phyloP scores from a whole-genome alignment of 805 yeast genomes.

The Candida xiaguanensis region DNA sequence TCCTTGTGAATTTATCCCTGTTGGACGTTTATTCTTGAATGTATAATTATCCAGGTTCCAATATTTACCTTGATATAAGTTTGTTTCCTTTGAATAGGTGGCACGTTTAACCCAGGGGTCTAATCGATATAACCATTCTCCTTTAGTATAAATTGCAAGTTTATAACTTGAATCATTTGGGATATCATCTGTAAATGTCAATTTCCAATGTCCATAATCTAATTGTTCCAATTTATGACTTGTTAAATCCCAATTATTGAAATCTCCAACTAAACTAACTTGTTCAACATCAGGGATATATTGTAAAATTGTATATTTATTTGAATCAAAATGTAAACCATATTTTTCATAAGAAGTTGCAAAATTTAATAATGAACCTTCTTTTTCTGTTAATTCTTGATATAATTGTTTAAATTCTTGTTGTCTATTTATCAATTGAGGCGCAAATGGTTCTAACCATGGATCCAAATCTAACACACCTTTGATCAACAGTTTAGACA shows the following conservation, averaged over 20 bases:
- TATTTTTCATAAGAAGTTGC: slow-evolving; percentile 71
- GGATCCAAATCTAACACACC: slow-evolving; percentile 77
- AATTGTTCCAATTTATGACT: slow-evolving; percentile 49
- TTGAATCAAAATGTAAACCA: slow-evolving; percentile 65
- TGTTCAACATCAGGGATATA: slow-evolving; percentile 85
- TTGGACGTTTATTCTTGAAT: slow-evolving; percentile 67
- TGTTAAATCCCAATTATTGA: slow-evolving; percentile 74
- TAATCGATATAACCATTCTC: slow-evolving; percentile 70
- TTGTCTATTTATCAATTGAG: slow-evolving; percentile 67
- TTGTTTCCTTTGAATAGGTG: slow-evolving; percentile 57
- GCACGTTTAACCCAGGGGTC: slow-evolving; percentile 91
- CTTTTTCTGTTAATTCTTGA: slow-evolving; percentile 48
- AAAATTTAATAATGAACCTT: slow-evolving; percentile 58
- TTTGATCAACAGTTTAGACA: slow-evolving; percentile 25
- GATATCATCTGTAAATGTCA: slow-evolving; percentile 67
- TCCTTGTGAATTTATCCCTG: slow-evolving; percentile 40
- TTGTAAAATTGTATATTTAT: slow-evolving; percentile 60
- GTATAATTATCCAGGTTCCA: slow-evolving; percentile 78
- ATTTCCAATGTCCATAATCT: slow-evolving; percentile 66
- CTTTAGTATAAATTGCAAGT: slow-evolving; percentile 56
- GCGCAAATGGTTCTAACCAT: slow-evolving; percentile 75
- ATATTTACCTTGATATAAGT: slow-evolving; percentile 77
- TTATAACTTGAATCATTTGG: slow-evolving; percentile 80
- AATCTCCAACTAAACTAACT: slow-evolving; percentile 87
- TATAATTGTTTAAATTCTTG: slow-evolving; percentile 64